Percentiles rank a stretch among this genome's conserved stretches.
Conservation (phyloP, 495 filamentous ascomycete genomes). For the Penicillium dipodomyicola region DNA sequence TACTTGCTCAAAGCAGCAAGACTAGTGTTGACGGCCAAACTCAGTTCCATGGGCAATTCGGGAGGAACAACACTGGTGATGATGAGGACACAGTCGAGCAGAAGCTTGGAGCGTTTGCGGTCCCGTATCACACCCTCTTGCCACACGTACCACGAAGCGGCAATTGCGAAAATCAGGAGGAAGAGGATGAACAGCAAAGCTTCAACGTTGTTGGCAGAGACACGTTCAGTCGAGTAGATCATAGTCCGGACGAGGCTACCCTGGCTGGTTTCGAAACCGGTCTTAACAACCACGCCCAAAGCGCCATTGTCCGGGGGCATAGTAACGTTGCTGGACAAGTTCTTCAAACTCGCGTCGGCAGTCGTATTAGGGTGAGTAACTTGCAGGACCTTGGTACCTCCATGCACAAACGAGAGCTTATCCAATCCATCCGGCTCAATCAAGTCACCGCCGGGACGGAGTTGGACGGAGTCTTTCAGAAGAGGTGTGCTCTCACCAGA, state of each 20-base stretch:
- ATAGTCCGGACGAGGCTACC: constrained; percentile 97
- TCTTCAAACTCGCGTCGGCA: constrained; percentile 60
- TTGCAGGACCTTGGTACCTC: constrained; percentile 96
- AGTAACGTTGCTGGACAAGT: constrained; percentile 67
- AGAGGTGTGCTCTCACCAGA: constrained; percentile 97
- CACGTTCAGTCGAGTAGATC: constrained; percentile 99
- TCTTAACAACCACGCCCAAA: constrained; percentile 92
- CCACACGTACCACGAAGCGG: constrained; percentile 99
- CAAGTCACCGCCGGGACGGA: constrained; percentile 77
- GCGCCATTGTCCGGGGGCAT: constrained; percentile 87
- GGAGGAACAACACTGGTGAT: constrained; percentile 96
- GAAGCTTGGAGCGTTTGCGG: constrained; percentile 92
- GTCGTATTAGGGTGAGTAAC: constrained; percentile 76
- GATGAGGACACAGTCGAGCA: constrained; percentile 96
- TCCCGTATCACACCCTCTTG: constrained; percentile 89
- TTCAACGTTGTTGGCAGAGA: constrained; percentile 95
- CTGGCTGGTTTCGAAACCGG: constrained; percentile 97
- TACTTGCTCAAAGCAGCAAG: constrained; percentile 89
- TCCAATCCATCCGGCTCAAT: constrained; percentile 91
- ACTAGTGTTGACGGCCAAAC: constrained; percentile 97
- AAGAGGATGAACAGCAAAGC: constrained; percentile 96
- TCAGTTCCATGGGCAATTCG: constrained; percentile 97
- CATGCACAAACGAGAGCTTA: constrained; percentile 94
- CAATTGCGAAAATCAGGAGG: constrained; percentile 91
- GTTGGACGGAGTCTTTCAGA: constrained; percentile 92